These are phyloP conservation scores for Physcomitrium patens DNA, from an alignment of 225 moss, liverwort and hornwort genomes.

Conservation along the genomic window DNA sequence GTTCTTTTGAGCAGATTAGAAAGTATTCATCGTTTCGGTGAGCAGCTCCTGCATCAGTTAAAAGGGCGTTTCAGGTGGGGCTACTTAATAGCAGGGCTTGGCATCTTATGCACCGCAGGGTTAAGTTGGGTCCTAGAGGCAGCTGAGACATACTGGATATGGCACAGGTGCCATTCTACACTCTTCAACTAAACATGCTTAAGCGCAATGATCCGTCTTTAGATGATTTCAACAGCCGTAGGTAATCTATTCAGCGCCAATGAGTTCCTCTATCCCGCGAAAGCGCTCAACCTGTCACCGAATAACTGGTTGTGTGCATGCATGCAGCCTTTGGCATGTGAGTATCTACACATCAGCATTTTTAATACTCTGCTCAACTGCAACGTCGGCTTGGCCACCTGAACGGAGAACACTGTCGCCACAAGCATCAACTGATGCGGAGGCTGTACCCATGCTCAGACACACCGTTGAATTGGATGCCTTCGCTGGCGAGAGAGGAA, in stretches of 20 bases:
- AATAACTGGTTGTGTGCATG: not conserved
- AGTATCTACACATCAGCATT: slow-evolving; percentile 81
- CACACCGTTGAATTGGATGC: slow-evolving; percentile 46
- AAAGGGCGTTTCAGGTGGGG: slow-evolving; percentile 64
- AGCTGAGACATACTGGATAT: slow-evolving; percentile 83
- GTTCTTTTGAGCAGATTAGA: slow-evolving; percentile 24
- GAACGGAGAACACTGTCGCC: slow-evolving; percentile 4
- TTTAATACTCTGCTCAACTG: slow-evolving; percentile 61
- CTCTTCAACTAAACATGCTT: not conserved
- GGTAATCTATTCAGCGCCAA: not conserved
- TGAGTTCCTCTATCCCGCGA: too few species aligned
- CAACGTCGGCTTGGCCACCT: slow-evolving; percentile 26
- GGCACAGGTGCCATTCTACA: slow-evolving; percentile 68
- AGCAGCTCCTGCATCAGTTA: slow-evolving; percentile 35
- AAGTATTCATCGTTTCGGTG: slow-evolving; percentile 29
- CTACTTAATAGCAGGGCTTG: slow-evolving; percentile 59
- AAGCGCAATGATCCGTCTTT: too few species aligned
- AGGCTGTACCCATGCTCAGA: slow-evolving; percentile 34
- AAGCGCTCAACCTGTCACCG: too few species aligned
- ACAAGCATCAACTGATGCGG: slow-evolving; percentile 18
- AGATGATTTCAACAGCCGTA: not conserved
- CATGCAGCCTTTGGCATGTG: slow-evolving; percentile 84
- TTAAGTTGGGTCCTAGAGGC: slow-evolving; percentile 71
- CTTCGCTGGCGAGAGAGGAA: slow-evolving; percentile 15
- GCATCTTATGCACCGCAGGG: slow-evolving; percentile 57